A percentile compares a stretch with the other conserved stretches of the same genome.
Conservation (phyloP, 805 yeast species). For the Suhomyces xylopsoci region DNA sequence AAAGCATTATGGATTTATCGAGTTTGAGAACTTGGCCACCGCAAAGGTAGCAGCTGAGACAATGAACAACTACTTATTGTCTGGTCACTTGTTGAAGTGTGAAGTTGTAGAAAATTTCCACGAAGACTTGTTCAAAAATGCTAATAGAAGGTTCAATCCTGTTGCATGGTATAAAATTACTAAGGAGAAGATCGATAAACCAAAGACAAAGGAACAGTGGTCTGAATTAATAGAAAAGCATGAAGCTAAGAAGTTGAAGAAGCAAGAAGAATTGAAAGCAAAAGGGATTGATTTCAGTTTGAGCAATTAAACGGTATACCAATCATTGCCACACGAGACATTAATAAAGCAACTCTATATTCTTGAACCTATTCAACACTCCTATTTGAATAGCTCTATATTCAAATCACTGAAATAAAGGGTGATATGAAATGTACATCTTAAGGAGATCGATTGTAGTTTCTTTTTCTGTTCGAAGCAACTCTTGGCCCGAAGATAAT, state of each 20-base stretch:
- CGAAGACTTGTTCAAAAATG: slow-evolving; percentile 57
- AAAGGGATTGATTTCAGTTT: slow-evolving; percentile 56
- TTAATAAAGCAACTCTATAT: neutral
- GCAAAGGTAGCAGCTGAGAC: slow-evolving; percentile 91
- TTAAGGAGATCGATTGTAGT: neutral
- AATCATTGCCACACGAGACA: neutral
- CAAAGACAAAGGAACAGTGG: slow-evolving; percentile 59
- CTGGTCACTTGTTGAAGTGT: slow-evolving; percentile 79
- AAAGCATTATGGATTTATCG: slow-evolving; percentile 88
- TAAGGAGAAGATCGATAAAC: slow-evolving; percentile 51
- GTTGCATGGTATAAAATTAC: slow-evolving; percentile 60
- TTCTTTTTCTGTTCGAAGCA: neutral
- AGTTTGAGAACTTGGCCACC: slow-evolving; percentile 69
- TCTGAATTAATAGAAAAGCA: slow-evolving; percentile 47
- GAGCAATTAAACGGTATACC: neutral
- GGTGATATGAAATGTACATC: neutral
- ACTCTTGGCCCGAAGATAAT: neutral
- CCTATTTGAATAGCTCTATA: neutral
- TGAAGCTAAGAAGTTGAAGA: slow-evolving; percentile 39
- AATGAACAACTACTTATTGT: slow-evolving; percentile 89
- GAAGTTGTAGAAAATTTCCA: slow-evolving; percentile 54
- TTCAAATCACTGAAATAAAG: neutral
- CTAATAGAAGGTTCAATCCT: slow-evolving; percentile 51
- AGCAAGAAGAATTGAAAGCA: slow-evolving; percentile 48
- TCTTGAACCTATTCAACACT: neutral